These are phyloP conservation scores for Podaxis carcinomalis DNA, from an alignment of 768 basidiomycete species.

Conservation along the genomic window DNA sequence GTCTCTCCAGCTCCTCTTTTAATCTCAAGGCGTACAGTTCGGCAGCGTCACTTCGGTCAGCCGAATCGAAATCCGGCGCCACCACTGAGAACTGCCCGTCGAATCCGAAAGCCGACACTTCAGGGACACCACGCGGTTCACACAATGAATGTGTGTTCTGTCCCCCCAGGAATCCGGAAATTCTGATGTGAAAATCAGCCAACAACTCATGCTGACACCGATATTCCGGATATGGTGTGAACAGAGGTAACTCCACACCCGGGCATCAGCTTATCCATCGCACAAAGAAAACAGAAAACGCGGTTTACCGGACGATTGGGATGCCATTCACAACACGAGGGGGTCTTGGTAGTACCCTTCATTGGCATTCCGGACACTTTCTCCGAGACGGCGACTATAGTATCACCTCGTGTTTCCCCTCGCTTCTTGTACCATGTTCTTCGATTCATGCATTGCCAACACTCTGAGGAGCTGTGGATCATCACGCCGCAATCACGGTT, in stretches of 20 bases:
- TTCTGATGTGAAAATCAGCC: conserved; percentile 20
- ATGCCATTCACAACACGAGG: conserved; percentile 4
- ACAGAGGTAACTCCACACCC: conserved; percentile 17
- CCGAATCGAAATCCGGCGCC: conserved; percentile 33
- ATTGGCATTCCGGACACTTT: background rate
- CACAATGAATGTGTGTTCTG: conserved; percentile 30
- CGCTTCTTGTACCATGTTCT: background rate
- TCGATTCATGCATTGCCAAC: conserved; percentile 7
- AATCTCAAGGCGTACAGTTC: conserved; percentile 23
- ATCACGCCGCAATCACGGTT: background rate
- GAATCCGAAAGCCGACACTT: conserved; percentile 35
- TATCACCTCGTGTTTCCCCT: background rate
- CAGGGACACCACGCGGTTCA: conserved; percentile 12
- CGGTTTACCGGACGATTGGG: conserved; percentile 2
- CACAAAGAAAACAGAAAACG: background rate
- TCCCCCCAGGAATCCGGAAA: conserved; percentile 29
- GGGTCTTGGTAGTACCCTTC: background rate
- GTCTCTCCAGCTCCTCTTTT: conserved; percentile 29
- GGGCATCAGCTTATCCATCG: background rate
- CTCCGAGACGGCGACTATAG: background rate
- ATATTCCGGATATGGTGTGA: conserved; percentile 31
- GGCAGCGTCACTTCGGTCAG: conserved; percentile 26
- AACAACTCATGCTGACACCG: conserved; percentile 26
- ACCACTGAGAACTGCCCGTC: conserved; percentile 49
- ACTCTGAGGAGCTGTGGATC: conserved; percentile 6